Conservation (phyloP, 495 filamentous ascomycete species). For the Aspergillus biplanus region DNA sequence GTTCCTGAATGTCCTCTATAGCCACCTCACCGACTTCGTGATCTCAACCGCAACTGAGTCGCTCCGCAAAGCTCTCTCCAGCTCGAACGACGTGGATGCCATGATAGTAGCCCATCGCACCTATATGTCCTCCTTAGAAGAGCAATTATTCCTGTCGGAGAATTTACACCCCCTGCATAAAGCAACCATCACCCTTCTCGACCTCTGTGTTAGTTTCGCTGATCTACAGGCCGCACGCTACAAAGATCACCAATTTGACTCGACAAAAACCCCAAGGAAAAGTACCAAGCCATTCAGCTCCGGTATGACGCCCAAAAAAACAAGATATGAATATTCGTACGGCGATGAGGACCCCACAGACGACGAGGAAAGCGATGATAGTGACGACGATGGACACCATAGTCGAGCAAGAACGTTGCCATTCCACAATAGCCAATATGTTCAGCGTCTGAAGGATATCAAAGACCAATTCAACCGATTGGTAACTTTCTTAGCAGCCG, state of each 20-base stretch:
- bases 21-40: constrained; percentile 75
- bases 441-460: constrained; percentile 37
- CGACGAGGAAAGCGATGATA: constrained; percentile 23
- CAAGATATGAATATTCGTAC: constrained; percentile 21
- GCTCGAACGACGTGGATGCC: constrained; percentile 74
- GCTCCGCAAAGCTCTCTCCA: constrained; percentile 56
- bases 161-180: constrained; percentile 67
- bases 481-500: constrained; percentile 46
- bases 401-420: constrained; percentile 13
- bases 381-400: background rate
- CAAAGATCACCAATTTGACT: constrained; percentile 26
- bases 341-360: constrained; percentile 30
- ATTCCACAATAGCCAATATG: constrained; percentile 33
- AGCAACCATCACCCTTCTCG: constrained; percentile 66
- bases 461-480: constrained; percentile 47
- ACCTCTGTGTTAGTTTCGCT: constrained; percentile 56
- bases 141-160: constrained; percentile 66
- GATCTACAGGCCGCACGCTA: constrained; percentile 45
- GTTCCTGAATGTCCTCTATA: constrained; percentile 74
- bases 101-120: constrained; percentile 73
- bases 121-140: constrained; percentile 63
- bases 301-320: constrained; percentile 11
- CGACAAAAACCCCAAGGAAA: constrained; percentile 17
- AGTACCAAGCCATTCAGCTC: constrained; percentile 14
- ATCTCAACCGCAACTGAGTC: constrained; percentile 58